A percentile compares a stretch with the other conserved stretches of the same genome.
These are phyloP conservation scores for Phytophthora citricola DNA, from an alignment of 352 stramenopile species.

Conservation along the genomic window DNA sequence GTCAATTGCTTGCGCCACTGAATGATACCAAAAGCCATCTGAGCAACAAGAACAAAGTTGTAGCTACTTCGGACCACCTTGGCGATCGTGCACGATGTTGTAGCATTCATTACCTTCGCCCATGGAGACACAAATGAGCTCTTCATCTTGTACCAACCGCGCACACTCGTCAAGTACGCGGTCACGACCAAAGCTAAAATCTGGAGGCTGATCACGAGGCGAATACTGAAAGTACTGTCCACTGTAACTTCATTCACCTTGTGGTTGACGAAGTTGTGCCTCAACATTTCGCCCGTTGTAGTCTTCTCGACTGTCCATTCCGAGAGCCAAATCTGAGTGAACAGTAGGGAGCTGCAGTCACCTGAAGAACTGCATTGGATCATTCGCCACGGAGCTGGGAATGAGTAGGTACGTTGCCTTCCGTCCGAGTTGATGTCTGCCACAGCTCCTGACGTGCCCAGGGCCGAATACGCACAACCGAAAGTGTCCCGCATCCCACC, in stretches of 20 bases:
- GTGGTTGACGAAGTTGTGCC: slow-evolving; percentile 53
- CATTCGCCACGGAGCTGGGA: slow-evolving; percentile 48
- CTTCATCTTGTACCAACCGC: slow-evolving; percentile 36
- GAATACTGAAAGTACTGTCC: slow-evolving; percentile 42
- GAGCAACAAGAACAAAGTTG: slow-evolving; percentile 45
- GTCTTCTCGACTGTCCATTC: slow-evolving; percentile 39
- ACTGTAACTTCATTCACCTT: slow-evolving; percentile 51
- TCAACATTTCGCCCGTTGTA: slow-evolving; percentile 18
- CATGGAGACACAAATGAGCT: slow-evolving; percentile 34
- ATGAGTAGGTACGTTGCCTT: slow-evolving; percentile 29
- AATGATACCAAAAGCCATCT: slow-evolving; percentile 43
- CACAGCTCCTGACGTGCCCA: slow-evolving; percentile 38
- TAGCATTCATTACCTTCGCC: slow-evolving; percentile 27
- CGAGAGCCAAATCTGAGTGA: slow-evolving; percentile 46
- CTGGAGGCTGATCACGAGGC: slow-evolving; percentile 40
- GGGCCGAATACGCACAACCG: slow-evolving; percentile 41
- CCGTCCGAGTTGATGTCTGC: slow-evolving; percentile 29
- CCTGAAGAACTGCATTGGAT: slow-evolving; percentile 47
- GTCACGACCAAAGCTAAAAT: slow-evolving; percentile 43
- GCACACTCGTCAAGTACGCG: slow-evolving; percentile 41
- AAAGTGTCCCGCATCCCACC: slow-evolving; percentile 30
- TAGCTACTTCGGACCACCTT: slow-evolving; percentile 53
- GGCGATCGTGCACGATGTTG: slow-evolving; percentile 41
- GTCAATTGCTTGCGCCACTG: slow-evolving; percentile 44
- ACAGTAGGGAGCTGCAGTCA: slow-evolving; percentile 48